Base-by-base conservation (phyloP, 2,329 filamentous ascomycete species). In the Colletotrichum sublineola region DNA sequence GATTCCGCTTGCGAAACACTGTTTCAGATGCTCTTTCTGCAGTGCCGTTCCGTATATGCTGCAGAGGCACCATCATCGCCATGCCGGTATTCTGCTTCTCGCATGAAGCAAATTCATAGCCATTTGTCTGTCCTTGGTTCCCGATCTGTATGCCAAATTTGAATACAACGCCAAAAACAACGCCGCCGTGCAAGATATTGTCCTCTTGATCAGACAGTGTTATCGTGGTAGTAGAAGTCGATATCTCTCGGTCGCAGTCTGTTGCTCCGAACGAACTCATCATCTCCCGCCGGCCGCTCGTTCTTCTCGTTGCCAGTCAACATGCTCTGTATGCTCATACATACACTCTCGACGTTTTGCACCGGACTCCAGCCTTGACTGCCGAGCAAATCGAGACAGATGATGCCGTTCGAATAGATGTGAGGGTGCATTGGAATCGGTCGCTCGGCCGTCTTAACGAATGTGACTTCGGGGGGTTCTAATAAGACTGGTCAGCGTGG, bases 321-420 rank as follows among this genome's bases (percentile, higher is more conserved):
- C 96, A 99, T 99, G 84, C 94, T 97, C 84, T 99, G 96, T 67
- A 99, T 89, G 82, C 94, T 97, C 90, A 99, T 96, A 85, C 95
- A 98, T 36, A 99, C 92, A 78, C 93, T 97, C 85, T 98, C 96
- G 11, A 98, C 96, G 71, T 96, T 98, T 80, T 99, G 96, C 0
- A 99, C 96, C 0, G 96, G 96, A 60, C 93, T 96, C 96, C 96
- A 99, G 68, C 96, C 96, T 75, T 94, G 92, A 12, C 89, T 86
- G 64, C 94, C 94, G 11, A 99, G 90, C 1, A 99, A 89, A 78
- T 99, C 96, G 61, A 99, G 92, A 79, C 96, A 99, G 80, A 99
- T 99, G 81, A 98, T 97, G 77, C 96, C 96, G 82, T 99, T 99
- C 77, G 93, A 96, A 85, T 99, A 99, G 82, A 99, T 94, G 84